Conservation (phyloP, 164 flowering plant species). For the Nymphaea thermarum region DNA sequence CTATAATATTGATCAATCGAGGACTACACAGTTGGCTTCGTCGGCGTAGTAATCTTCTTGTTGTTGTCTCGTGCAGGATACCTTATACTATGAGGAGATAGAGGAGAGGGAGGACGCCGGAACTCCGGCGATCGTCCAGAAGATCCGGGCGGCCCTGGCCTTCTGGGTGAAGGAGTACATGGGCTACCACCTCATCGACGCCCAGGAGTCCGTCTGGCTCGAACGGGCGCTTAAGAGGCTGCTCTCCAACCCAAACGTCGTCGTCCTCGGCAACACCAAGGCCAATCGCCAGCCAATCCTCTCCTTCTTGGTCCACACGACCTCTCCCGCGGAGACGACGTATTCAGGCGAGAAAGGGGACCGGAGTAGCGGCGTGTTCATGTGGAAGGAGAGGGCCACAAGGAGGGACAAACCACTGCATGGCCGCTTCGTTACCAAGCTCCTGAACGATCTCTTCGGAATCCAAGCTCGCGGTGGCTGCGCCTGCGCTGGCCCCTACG, state of each 20-base stretch:
- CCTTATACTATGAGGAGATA: constrained; percentile 51
- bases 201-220: constrained; percentile 24
- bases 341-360: not conserved
- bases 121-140: constrained; percentile 65
- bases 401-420: constrained; percentile 52
- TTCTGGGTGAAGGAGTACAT: constrained; percentile 84
- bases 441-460: constrained; percentile 82
- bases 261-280: constrained; percentile 45
- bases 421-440: constrained; percentile 63
- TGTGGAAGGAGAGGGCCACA: constrained; percentile 38
- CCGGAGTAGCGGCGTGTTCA: constrained; percentile 4
- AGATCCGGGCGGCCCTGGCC: constrained; percentile 54
- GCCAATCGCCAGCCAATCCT: constrained; percentile 48
- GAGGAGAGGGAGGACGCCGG: constrained; percentile 86
- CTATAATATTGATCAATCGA: too few species aligned
- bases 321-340: constrained; percentile 10
- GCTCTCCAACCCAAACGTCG: constrained; percentile 37
- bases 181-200: constrained; percentile 39
- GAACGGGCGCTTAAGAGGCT: constrained; percentile 50
- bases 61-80: constrained; percentile 28
- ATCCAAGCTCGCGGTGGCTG: constrained; percentile 86
- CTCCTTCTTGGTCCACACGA: constrained; percentile 56
- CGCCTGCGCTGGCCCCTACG: constrained; percentile 89
- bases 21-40: too few species aligned
- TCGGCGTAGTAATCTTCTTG: too few species aligned